phyloP scores from a whole-genome alignment of 2,329 filamentous ascomycete species.

The Allantophomopsis cytisporea region DNA sequence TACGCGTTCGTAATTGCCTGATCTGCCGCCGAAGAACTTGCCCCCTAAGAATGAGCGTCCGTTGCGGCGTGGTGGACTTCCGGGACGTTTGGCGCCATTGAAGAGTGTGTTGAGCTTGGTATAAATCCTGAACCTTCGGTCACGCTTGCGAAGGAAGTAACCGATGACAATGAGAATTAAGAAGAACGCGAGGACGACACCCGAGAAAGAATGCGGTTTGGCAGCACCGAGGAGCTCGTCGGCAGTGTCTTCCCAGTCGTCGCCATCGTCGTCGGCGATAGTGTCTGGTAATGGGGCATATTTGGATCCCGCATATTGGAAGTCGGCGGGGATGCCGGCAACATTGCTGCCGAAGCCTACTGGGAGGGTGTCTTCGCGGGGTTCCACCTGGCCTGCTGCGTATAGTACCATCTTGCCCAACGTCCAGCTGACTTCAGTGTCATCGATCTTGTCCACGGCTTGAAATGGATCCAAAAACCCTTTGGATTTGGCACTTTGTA shows the following conservation, averaged over 20 bases:
- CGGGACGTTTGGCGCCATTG: conserved; percentile 27
- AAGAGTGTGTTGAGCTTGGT: conserved; percentile 33
- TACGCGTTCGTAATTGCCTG: conserved; percentile 64
- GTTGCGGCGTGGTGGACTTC: conserved; percentile 31
- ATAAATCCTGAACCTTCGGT: conserved; percentile 51
- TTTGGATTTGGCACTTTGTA: conserved; percentile 56
- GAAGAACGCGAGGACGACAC: conserved; percentile 59
- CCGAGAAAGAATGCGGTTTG: conserved; percentile 55
- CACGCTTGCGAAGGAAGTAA: conserved; percentile 69
- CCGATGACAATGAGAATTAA: conserved; percentile 54
- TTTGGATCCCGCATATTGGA: conserved; percentile 64
- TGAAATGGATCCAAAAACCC: conserved; percentile 79
- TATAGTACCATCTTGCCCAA: conserved; percentile 94
- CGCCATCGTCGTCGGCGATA: conserved; percentile 35
- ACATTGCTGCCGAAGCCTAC: conserved; percentile 89
- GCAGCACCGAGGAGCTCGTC: conserved; percentile 51
- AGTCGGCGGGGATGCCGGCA: conserved; percentile 52
- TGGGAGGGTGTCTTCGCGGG: conserved; percentile 44
- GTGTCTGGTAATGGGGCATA: conserved; percentile 11
- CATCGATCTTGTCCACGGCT: conserved; percentile 83
- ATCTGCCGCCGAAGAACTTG: conserved; percentile 51
- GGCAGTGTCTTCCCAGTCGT: conserved; percentile 37
- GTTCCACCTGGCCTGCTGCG: conserved; percentile 75
- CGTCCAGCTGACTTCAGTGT: conserved; percentile 92
- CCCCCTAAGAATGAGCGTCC: conserved; percentile 36